Conservation (phyloP, 495 filamentous ascomycete genomes). For the Talaromyces nanjingensis region DNA sequence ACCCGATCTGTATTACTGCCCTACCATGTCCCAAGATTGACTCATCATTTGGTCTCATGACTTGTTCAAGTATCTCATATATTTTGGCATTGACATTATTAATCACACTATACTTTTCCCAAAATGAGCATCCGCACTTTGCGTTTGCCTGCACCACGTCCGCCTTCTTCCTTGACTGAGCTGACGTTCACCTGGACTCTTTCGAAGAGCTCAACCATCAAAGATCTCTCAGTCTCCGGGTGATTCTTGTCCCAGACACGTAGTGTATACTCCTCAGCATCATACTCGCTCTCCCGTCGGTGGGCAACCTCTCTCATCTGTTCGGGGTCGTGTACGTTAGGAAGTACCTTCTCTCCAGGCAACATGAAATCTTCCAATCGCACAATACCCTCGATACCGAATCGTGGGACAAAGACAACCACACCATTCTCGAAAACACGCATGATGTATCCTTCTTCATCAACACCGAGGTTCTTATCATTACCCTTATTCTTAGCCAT, state of each 20-base stretch:
- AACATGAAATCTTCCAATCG: slow-evolving; percentile 74
- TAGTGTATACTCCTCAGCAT: slow-evolving; percentile 76
- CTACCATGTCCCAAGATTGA: not conserved
- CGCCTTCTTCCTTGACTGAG: slow-evolving; percentile 78
- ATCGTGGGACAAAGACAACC: slow-evolving; percentile 89
- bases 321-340: slow-evolving; percentile 24
- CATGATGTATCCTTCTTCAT: slow-evolving; percentile 93
- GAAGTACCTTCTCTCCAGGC: slow-evolving; percentile 46
- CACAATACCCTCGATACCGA: slow-evolving; percentile 90
- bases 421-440: slow-evolving; percentile 95
- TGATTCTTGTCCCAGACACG: slow-evolving; percentile 40
- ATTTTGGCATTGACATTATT: not conserved
- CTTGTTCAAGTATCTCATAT: not conserved
- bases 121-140: slow-evolving; percentile 41
- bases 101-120: slow-evolving; percentile 4
- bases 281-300: slow-evolving; percentile 61
- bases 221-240: slow-evolving; percentile 43
- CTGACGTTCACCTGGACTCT: slow-evolving; percentile 82
- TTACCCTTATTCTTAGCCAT: slow-evolving; percentile 30
- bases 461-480: slow-evolving; percentile 31
- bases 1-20: not conserved
- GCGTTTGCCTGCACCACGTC: slow-evolving; percentile 76
- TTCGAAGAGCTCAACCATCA: slow-evolving; percentile 75
- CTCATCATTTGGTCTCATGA: not conserved
- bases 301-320: slow-evolving; percentile 34